phyloP scores from a whole-genome alignment of 306 rosid species.

The Parietaria judaica region DNA sequence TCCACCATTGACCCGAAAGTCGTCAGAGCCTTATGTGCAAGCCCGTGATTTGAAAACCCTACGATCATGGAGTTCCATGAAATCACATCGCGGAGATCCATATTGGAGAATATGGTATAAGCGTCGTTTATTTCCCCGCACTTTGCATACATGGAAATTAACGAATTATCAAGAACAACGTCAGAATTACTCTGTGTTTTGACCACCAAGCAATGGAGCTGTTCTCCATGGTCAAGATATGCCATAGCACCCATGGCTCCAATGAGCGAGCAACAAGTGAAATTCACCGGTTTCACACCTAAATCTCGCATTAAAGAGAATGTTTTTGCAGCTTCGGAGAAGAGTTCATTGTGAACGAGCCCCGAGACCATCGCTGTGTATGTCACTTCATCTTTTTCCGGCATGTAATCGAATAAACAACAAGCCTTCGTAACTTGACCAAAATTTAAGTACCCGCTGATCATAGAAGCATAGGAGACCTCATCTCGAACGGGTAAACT shows the following conservation, averaged over 20 bases:
- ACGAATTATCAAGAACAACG: conserved; percentile 56
- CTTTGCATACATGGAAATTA: conserved; percentile 73
- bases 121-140: conserved; percentile 65
- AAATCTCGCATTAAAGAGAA: conserved; percentile 45
- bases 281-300: conserved; percentile 42
- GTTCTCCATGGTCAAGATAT: conserved; percentile 64
- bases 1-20: conserved; percentile 49
- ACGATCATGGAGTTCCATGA: conserved; percentile 74
- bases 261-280: conserved; percentile 52
- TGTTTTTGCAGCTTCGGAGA: conserved; percentile 41
- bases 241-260: conserved; percentile 75
- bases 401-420: conserved; percentile 43
- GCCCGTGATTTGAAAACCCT: conserved; percentile 65
- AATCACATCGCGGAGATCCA: conserved; percentile 40
- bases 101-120: conserved; percentile 43
- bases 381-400: conserved; percentile 57
- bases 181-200: conserved; percentile 44
- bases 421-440: conserved; percentile 53
- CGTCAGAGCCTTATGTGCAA: conserved; percentile 28
- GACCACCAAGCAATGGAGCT: conserved; percentile 48
- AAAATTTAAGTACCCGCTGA: conserved; percentile 43
- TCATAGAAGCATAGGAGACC: conserved; percentile 58
- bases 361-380: conserved; percentile 73
- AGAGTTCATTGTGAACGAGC: conserved; percentile 47
- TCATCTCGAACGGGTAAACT: conserved; percentile 32